Evolutionary conservation across 768 basidiomycete species (phyloP).

Genomic region (Tricholoma sp.): DNA sequence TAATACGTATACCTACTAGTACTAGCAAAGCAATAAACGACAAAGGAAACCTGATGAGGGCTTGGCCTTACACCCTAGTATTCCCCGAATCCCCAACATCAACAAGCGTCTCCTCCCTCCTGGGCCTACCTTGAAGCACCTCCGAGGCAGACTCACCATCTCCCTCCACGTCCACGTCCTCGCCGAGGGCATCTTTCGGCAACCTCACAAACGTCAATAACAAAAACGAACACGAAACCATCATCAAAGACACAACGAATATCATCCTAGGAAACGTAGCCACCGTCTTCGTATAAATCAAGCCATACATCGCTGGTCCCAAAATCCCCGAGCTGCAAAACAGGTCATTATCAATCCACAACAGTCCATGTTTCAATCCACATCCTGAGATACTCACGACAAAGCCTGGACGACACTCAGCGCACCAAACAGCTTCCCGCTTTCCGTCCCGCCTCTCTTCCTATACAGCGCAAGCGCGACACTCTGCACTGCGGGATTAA

Average conservation of each 20-base stretch:
- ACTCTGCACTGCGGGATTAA: slow-evolving; percentile 63
- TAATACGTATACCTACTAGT: too few species aligned
- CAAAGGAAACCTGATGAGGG: not conserved
- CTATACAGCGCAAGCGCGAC: slow-evolving; percentile 66
- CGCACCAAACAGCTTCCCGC: slow-evolving; percentile 76
- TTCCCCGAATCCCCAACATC: not conserved
- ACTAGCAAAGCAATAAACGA: too few species aligned
- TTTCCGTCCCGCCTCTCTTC: slow-evolving; percentile 51
- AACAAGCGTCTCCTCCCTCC: not conserved
- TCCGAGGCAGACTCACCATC: not conserved
- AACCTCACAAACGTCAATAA: slow-evolving; percentile 42
- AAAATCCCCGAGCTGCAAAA: slow-evolving; percentile 56
- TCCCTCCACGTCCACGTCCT: not conserved
- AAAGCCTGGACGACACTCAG: slow-evolving; percentile 71
- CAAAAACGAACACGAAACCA: slow-evolving; percentile 35
- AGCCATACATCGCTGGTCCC: slow-evolving; percentile 68
- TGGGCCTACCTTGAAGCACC: not conserved
- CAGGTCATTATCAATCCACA: not conserved
- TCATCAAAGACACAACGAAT: slow-evolving; percentile 50
- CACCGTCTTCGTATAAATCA: slow-evolving; percentile 69
- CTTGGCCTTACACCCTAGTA: not conserved
- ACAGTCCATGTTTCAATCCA: too few species aligned
- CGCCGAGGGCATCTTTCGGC: not conserved
- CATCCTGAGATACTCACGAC: slow-evolving; percentile 32
- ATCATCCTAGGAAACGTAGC: slow-evolving; percentile 63